Conservation (phyloP, 257 asterid species). For the Eustoma russellianum region DNA sequence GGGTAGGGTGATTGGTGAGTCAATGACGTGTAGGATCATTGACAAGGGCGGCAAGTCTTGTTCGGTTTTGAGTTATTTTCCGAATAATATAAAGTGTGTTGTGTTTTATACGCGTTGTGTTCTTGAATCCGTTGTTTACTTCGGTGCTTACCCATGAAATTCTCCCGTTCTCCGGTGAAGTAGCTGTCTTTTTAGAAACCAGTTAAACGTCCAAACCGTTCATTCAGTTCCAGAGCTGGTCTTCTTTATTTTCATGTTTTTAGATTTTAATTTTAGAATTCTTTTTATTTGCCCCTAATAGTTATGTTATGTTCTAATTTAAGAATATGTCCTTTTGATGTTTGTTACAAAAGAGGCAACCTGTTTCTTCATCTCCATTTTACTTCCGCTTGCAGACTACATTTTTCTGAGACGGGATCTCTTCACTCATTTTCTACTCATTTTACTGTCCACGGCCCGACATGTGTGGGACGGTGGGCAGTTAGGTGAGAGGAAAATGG, state of each 20-base stretch:
- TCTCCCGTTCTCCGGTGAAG: constrained; percentile 1
- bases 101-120: no score
- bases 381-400: neutral
- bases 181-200: constrained; percentile 21
- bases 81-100: no score
- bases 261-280: neutral
- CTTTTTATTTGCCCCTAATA: no score
- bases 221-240: constrained; percentile 6
- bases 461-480: no score
- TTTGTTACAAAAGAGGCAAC: neutral
- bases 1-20: no score
- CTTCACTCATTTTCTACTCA: neutral
- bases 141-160: no score
- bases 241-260: neutral
- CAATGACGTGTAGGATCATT: no score
- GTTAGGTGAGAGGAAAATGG: no score
- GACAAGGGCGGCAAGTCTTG: no score
- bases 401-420: neutral
- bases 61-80: no score
- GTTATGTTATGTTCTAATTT: neutral
- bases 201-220: constrained; percentile 27
- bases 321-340: neutral
- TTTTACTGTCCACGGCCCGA: no score
- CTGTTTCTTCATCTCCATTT: neutral
- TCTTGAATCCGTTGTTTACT: no score